Evolutionary conservation across 306 rosid species (phyloP).

Genomic region (Herpetospermum pedunculosum): DNA sequence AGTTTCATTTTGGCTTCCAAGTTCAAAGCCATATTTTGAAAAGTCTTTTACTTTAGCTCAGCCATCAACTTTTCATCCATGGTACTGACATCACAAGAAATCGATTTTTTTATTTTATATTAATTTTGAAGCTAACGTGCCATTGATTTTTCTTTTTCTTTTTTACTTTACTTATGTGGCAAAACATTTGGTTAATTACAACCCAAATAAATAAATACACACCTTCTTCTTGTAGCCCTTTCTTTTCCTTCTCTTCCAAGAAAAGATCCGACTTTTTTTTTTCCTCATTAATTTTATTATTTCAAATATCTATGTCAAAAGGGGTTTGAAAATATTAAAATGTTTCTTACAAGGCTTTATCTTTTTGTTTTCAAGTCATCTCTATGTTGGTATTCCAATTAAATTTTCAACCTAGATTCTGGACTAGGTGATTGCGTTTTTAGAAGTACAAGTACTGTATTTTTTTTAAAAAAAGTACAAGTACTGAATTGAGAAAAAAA

Average conservation of each 20-base stretch:
- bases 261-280: background rate
- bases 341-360: no score
- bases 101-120: background rate
- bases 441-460: no score
- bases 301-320: no score
- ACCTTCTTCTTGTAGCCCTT: background rate
- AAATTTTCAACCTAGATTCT: no score
- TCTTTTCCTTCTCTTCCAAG: background rate
- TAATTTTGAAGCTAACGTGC: background rate
- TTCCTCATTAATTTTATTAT: no score
- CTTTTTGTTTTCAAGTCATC: no score
- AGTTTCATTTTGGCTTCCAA: no score
- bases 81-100: background rate
- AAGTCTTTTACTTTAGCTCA: background rate
- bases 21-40: background rate
- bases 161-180: background rate
- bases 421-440: no score
- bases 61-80: background rate
- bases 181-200: background rate
- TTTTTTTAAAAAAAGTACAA: no score
- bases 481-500: no score
- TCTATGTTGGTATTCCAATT: no score
- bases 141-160: background rate
- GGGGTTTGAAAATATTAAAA: no score
- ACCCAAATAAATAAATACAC: background rate